These are phyloP conservation scores for Cryptococcus floricola DNA, from an alignment of 1,284 basidiomycete species.

Conservation along the genomic window DNA sequence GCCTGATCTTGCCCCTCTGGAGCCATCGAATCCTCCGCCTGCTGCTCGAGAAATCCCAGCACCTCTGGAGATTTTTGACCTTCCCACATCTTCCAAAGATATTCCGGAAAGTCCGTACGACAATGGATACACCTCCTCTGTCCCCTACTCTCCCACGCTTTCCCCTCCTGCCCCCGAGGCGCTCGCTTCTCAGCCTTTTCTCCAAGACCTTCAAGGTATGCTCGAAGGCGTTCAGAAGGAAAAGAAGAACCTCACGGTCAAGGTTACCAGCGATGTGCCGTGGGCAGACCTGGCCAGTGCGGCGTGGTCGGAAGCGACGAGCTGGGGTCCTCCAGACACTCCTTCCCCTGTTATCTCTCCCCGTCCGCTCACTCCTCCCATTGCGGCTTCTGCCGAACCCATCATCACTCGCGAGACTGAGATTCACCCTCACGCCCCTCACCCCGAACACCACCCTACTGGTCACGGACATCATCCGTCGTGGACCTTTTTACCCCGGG, in stretches of 20 bases:
- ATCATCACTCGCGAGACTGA: no score
- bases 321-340: conserved; percentile 8
- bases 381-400: no score
- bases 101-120: no score
- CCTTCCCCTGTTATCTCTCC: neutral
- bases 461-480: neutral
- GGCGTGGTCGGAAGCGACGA: conserved; percentile 4
- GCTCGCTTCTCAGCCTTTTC: conserved; percentile 4
- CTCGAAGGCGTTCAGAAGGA: neutral
- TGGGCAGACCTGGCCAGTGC: conserved; percentile 7
- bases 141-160: conserved; percentile 3
- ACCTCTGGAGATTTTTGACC: no score
- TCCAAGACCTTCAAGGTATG: neutral
- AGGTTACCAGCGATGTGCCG: neutral
- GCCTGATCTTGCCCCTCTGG: no score
- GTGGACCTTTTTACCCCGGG: conserved; percentile 6
- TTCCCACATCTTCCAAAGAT: no score
- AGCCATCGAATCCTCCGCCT: no score
- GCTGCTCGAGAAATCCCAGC: no score
- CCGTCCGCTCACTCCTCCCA: no score
- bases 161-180: conserved; percentile 2
- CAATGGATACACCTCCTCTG: neutral
- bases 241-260: neutral
- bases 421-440: neutral
- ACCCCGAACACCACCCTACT: neutral